These are phyloP conservation scores for Pythium volutum DNA, from an alignment of 352 stramenopile species.

Conservation along the genomic window DNA sequence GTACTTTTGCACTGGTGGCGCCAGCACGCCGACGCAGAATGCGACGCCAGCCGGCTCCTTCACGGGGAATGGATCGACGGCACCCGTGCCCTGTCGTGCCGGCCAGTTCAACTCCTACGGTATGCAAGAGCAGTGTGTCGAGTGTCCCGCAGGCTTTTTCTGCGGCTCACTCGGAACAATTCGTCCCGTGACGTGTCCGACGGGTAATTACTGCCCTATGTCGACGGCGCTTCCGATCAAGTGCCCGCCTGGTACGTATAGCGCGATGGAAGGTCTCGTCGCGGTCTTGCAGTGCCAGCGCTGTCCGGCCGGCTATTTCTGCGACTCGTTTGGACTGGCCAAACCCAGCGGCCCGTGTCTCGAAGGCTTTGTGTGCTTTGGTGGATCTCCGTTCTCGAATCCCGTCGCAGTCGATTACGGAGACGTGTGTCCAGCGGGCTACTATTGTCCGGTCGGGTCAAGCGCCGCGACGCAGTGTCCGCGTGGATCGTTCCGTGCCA, in stretches of 20 bases:
- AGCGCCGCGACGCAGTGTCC: conserved; percentile 55
- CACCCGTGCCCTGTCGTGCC: conserved; percentile 45
- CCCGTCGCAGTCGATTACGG: conserved; percentile 46
- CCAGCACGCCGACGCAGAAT: conserved; percentile 51
- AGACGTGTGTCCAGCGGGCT: conserved; percentile 56
- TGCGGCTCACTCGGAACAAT: conserved; percentile 57
- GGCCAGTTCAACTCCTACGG: conserved; percentile 63
- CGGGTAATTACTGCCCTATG: conserved; percentile 66
- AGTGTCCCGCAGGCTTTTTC: conserved; percentile 71
- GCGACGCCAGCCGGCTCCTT: conserved; percentile 51
- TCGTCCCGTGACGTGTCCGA: conserved; percentile 45
- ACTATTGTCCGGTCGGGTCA: conserved; percentile 72
- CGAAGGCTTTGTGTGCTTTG: conserved; percentile 59
- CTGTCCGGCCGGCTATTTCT: conserved; percentile 85
- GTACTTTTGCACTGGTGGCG: conserved; percentile 74
- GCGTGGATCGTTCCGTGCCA: conserved; percentile 48
- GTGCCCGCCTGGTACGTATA: conserved; percentile 63
- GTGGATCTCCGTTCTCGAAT: conserved; percentile 56
- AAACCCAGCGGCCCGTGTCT: conserved; percentile 53
- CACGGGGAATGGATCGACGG: conserved; percentile 40
- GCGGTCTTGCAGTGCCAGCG: conserved; percentile 66
- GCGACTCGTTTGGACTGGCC: conserved; percentile 76
- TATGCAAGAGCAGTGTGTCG: conserved; percentile 48
- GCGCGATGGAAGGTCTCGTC: conserved; percentile 55
- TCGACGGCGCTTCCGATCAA: conserved; percentile 49